Evolutionary conservation across 1,284 basidiomycete genomes (phyloP), one percentile per base, ranked within the genome.

Genomic region (Naganishia sp.): DNA sequence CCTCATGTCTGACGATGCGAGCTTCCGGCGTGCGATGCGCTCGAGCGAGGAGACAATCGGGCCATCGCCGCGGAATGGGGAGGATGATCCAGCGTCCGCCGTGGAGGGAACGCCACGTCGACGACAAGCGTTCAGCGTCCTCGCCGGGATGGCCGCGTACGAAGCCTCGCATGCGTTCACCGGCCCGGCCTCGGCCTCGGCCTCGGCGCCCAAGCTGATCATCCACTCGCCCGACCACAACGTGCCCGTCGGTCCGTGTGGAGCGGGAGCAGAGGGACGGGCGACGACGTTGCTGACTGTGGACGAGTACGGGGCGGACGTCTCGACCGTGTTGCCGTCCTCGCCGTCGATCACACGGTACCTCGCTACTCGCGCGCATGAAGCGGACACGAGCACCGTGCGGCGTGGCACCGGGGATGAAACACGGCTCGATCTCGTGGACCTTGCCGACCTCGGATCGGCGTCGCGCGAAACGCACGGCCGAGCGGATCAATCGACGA

Each of bases 331-430:
- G 31, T 61, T 61, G 36, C 59, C 59, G 7, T 61, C 59, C 6
- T 61, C 59, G 9, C 59, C 59, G 15, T 61, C 59, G 7, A 61
- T 61, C 33, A 52, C 52, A n/a, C 48, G 36, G 21, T 61, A 61
- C 23, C 39, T 61, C 48, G 42, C 50, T 39, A 31, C 59, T 18
- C 36, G 50, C 21, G 21, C 59, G 46, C 42, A 49, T 48, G n/a
- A 18, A 39, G 42, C n/a, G 15, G 42, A 36, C 39, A 28, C 39
- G 21, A 44, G 18, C 16, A 15, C 9, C 18, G 48, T 18, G 36
- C 55, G 18, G 13, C 55, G 6, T 28, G 36, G 44, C 33, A 33
- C 39, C 48, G 57, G 7, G 3, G 45, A 60, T 6, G 45, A 33
- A 15, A 52, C 59, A 1, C n/a, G 59, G 21, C 39, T 61, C 13